A percentile compares a stretch with the other conserved stretches of the same genome.
Conservation (phyloP, 2,329 filamentous ascomycete genomes). For the Aspergillus sp. region DNA sequence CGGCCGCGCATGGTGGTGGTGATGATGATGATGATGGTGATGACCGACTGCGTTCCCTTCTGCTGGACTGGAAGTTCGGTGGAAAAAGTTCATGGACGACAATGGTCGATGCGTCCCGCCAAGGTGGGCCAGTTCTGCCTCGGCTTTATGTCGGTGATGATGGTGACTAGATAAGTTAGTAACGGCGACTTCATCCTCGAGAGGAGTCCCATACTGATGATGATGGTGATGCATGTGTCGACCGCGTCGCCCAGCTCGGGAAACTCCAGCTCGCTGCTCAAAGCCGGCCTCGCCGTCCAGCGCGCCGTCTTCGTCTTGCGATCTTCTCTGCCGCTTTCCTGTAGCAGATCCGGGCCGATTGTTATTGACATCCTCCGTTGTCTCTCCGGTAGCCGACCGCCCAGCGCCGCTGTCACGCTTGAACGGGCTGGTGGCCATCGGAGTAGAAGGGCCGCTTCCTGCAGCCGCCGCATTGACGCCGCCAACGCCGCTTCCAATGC, state of each 20-base stretch:
- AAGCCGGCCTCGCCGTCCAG: slow-evolving; percentile 57
- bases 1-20: slow-evolving; percentile 29
- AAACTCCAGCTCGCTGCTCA: slow-evolving; percentile 52
- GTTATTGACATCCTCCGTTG: slow-evolving; percentile 31
- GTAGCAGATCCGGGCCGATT: slow-evolving; percentile 39
- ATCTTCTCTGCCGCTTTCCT: slow-evolving; percentile 54
- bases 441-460: slow-evolving; percentile 46
- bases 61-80: slow-evolving; percentile 19
- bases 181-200: too few species aligned
- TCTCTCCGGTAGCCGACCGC: slow-evolving; percentile 34
- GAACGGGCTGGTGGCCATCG: slow-evolving; percentile 44
- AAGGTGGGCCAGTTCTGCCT: slow-evolving; percentile 34
- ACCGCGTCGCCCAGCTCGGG: slow-evolving; percentile 58
- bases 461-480: slow-evolving; percentile 41
- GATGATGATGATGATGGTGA: slow-evolving; percentile 39
- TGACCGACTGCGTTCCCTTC: slow-evolving; percentile 19
- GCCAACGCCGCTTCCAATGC: slow-evolving; percentile 66
- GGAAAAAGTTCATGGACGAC: slow-evolving; percentile 18
- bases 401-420: slow-evolving; percentile 40
- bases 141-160: slow-evolving; percentile 46
- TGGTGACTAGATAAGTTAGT: too few species aligned
- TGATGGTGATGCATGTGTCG: slow-evolving; percentile 49
- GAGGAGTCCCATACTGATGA: slow-evolving; percentile 43
- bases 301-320: slow-evolving; percentile 64
- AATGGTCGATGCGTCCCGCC: slow-evolving; percentile 16